Evolutionary conservation across 2,329 filamentous ascomycete species (phyloP).

Genomic region (Didymella pomorum): DNA sequence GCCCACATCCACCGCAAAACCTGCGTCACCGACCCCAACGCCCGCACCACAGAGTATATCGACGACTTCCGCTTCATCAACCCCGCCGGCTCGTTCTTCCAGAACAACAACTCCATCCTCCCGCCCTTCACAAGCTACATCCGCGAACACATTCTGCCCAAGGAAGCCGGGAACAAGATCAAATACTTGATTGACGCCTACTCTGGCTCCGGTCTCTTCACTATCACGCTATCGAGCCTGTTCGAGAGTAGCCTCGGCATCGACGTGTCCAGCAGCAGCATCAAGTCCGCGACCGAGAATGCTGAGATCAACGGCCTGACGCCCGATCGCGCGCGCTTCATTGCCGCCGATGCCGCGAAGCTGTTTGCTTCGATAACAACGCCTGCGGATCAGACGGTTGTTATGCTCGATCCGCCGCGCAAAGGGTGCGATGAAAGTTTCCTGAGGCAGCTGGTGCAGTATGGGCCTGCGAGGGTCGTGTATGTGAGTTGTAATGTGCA

Average conservation of each 20-base stretch:
- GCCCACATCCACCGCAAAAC: constrained; percentile 79
- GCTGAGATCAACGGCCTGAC: constrained; percentile 77
- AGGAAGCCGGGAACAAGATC: constrained; percentile 54
- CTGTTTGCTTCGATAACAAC: constrained; percentile 82
- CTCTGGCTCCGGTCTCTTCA: constrained; percentile 96
- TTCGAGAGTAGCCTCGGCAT: constrained; percentile 86
- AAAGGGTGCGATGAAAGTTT: constrained; percentile 94
- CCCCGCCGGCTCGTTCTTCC: constrained; percentile 94
- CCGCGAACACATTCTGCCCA: constrained; percentile 75
- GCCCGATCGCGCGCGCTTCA: constrained; percentile 76
- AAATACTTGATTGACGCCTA: constrained; percentile 96
- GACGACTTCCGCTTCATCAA: constrained; percentile 86
- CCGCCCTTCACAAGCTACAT: constrained; percentile 86
- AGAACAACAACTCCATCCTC: constrained; percentile 99
- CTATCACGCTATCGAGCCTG: constrained; percentile 84
- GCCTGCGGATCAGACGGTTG: constrained; percentile 80
- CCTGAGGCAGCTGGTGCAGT: constrained; percentile 78
- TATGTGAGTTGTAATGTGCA: constrained; percentile 99
- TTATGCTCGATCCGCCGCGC: constrained; percentile 95
- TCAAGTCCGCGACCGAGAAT: constrained; percentile 80
- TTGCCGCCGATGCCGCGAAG: constrained; percentile 84
- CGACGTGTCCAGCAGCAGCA: constrained; percentile 83
- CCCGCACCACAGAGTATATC: constrained; percentile 85
- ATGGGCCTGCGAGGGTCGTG: constrained; percentile 79
- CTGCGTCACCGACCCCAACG: constrained; percentile 87